A percentile compares a stretch with the other conserved stretches of the same genome.
Conservation (phyloP, 192 early-diverging fungal genomes). For the Coemansia sp. region DNA sequence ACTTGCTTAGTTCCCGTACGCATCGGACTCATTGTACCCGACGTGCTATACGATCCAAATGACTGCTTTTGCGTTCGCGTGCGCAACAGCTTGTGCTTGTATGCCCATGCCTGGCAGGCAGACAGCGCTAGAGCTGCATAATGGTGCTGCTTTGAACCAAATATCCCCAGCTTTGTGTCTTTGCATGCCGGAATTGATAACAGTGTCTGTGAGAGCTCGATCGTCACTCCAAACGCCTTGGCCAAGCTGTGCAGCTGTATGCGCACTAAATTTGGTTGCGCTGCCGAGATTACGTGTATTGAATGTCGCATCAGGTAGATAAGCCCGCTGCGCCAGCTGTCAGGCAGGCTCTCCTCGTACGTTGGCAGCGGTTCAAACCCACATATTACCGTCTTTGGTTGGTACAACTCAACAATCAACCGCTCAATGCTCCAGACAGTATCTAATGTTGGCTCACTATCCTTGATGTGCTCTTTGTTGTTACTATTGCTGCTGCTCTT, state of each 20-base stretch:
- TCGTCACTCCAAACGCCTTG: conserved; percentile 23
- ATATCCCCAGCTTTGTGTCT: conserved; percentile 31
- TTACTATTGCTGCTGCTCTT: background rate
- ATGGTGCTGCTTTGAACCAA: conserved; percentile 30
- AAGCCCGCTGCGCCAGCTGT: conserved; percentile 33
- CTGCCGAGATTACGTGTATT: conserved; percentile 30
- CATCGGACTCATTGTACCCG: conserved; percentile 21
- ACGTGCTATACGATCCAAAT: conserved; percentile 17
- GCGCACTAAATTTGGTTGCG: conserved; percentile 39
- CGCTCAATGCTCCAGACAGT: conserved; percentile 17
- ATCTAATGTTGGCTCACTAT: background rate
- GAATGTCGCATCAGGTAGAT: conserved; percentile 29
- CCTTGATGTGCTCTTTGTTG: background rate
- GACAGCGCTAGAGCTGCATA: conserved; percentile 43
- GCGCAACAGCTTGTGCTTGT: conserved; percentile 23
- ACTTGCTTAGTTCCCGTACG: conserved; percentile 16
- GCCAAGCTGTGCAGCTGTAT: conserved; percentile 36
- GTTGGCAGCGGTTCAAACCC: conserved; percentile 39
- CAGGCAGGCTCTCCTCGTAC: conserved; percentile 27
- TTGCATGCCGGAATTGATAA: conserved; percentile 15
- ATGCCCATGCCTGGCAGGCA: conserved; percentile 40
- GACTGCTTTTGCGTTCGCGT: conserved; percentile 29
- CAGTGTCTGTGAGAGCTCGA: conserved; percentile 36
- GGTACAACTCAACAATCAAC: conserved; percentile 26
- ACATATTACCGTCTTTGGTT: conserved; percentile 31